Evolutionary conservation across 495 filamentous ascomycete genomes (phyloP), one percentile per base, ranked within the genome.

Genomic region (Trichoderma reesei): DNA sequence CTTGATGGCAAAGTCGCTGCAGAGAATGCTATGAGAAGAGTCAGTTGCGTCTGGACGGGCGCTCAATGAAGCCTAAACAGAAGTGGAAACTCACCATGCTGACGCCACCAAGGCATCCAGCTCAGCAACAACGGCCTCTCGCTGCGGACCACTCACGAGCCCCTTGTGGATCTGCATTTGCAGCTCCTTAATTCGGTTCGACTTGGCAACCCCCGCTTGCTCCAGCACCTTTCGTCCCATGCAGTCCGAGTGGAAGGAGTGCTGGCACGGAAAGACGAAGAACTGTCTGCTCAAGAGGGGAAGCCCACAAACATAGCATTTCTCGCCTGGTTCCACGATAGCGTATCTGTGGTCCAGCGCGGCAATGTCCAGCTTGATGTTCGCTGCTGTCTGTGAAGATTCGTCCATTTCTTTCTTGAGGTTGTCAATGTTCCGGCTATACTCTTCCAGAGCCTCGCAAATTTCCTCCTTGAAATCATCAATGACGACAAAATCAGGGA

Each of bases 401-500:
- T 94, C 92, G 72, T 98, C 95, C 95, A 98, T 98, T 72, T 98
- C 94, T 65, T 88, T 84, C 61, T 92, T 90, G n/a, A 98, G 77
- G 1, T 77, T 80, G 68, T 97, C 93, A 69, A 98, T 98, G 65
- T 90, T 88, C 8, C 89, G 86, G 44, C 85, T 88, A 75, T 98
- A 98, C 34, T 92, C 87, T 74, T 98, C 95, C 4, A 98, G 80
- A 2, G 94, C 94, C 0, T 85, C 80, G 78, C 94, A 98, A 31
- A 98, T 98, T 70, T 98, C 95, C 61, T 96, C 90, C 72, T 98
- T 97, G 80, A 98, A 98, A 74, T 96, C 91, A 70, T 98, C 94
- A 63, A 98, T 97, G 59, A 96, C 88, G n/a, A 97, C 91, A 67
- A 98, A 98, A 71, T 98, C 94, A 0, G 94, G 95, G 78, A 98